Conservation (phyloP, 805 yeast species). For the Danielia reshetovae region DNA sequence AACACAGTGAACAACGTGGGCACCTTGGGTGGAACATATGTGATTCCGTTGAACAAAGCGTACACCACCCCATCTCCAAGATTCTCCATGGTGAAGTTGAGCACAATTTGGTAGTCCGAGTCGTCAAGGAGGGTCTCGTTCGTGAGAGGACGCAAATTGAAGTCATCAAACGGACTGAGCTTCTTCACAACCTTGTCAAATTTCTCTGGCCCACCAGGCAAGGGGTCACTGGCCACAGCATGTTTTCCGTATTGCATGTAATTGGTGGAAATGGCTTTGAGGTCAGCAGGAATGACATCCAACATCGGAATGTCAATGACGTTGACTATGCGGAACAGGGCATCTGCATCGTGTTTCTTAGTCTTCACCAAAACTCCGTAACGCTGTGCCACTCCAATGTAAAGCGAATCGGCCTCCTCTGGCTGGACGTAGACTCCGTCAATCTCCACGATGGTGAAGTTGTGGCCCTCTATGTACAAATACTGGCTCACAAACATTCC, state of each 20-base stretch:
- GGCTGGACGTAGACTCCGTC: slow-evolving; percentile 59
- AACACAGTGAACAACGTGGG: slow-evolving; percentile 67
- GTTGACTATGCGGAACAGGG: slow-evolving; percentile 53
- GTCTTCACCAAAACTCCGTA: slow-evolving; percentile 65
- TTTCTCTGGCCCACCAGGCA: slow-evolving; percentile 28
- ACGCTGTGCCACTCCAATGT: slow-evolving; percentile 79
- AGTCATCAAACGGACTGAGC: slow-evolving; percentile 59
- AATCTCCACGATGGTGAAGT: slow-evolving; percentile 38
- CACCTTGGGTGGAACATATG: slow-evolving; percentile 63
- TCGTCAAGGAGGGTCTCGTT: slow-evolving; percentile 49
- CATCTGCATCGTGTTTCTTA: slow-evolving; percentile 39
- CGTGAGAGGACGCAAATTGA: slow-evolving; percentile 62
- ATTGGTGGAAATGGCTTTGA: slow-evolving; percentile 52
- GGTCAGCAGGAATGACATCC: slow-evolving; percentile 60
- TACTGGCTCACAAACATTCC: slow-evolving; percentile 71
- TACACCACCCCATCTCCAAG: slow-evolving; percentile 72
- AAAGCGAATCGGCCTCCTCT: slow-evolving; percentile 48
- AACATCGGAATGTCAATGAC: slow-evolving; percentile 63
- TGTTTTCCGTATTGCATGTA: slow-evolving; percentile 48
- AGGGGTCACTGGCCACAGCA: too few species aligned
- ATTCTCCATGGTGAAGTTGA: slow-evolving; percentile 61
- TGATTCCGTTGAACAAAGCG: slow-evolving; percentile 68
- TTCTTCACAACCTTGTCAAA: slow-evolving; percentile 31
- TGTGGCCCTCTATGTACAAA: slow-evolving; percentile 39
- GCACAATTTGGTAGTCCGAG: slow-evolving; percentile 57